Conservation (phyloP, 495 filamentous ascomycete genomes). For the Daldinia childiae region DNA sequence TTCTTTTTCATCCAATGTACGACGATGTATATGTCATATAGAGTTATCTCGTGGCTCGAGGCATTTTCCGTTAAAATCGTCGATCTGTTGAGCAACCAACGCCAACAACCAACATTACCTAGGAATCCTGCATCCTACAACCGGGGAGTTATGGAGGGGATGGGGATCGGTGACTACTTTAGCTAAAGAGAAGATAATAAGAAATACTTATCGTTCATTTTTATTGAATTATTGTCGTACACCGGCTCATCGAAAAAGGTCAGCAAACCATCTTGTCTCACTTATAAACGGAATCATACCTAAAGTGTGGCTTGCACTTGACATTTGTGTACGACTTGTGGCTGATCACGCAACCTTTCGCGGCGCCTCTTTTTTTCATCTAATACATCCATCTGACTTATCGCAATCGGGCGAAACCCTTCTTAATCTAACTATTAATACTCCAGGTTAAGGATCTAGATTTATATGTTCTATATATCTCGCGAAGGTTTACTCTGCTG, state of each 20-base stretch:
- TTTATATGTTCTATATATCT: not conserved
- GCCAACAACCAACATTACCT: not conserved
- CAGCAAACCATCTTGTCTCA: not conserved
- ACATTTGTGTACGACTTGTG: constrained; percentile 18
- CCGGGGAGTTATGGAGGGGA: not conserved
- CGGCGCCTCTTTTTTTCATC: constrained; percentile 3
- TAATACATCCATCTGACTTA: constrained; percentile 6
- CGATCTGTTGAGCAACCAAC: not conserved
- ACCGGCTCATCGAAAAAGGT: not conserved
- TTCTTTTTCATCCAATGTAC: not conserved
- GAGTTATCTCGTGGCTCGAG: not conserved
- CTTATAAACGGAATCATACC: not conserved
- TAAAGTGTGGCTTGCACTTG: constrained; percentile 27
- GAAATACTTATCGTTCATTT: not conserved
- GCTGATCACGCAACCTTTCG: constrained; percentile 24
- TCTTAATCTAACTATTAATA: not conserved
- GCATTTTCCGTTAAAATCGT: not conserved
- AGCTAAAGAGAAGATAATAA: not conserved
- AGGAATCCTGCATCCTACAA: not conserved
- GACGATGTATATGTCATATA: not conserved
- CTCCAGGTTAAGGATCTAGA: not conserved
- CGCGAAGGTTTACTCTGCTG: not conserved
- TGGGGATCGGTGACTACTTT: not conserved
- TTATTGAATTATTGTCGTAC: not conserved
- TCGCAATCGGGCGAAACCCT: not conserved